These are phyloP conservation scores for Coriaria nepalensis DNA, from an alignment of 306 rosid species.

Conservation along the genomic window DNA sequence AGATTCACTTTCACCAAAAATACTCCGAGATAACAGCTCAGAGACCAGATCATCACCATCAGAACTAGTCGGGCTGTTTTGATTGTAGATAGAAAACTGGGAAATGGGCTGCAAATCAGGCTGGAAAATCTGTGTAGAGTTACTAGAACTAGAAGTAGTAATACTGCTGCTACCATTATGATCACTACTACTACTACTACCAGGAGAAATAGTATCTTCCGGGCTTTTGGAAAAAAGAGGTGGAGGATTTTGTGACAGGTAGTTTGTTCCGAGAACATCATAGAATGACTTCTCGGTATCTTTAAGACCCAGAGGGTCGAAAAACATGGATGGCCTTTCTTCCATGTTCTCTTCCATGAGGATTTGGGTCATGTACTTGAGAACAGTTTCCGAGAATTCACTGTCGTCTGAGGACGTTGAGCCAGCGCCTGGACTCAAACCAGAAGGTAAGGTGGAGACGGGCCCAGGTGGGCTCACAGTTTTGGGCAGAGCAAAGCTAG, in stretches of 20 bases:
- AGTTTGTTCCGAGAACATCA: constrained; percentile 47
- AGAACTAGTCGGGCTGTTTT: constrained; percentile 13
- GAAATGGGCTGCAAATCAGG: constrained; percentile 15
- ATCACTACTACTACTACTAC: constrained; percentile 7
- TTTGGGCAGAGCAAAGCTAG: background rate
- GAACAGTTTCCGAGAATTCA: constrained; percentile 42
- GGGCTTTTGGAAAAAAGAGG: constrained; percentile 15
- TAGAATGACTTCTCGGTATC: constrained; percentile 78
- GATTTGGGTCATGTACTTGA: constrained; percentile 54
- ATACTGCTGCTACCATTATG: constrained; percentile 7
- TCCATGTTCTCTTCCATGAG: constrained; percentile 72
- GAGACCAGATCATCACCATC: constrained; percentile 21
- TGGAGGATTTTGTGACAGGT: constrained; percentile 30
- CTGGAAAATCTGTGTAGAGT: constrained; percentile 4
- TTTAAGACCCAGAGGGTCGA: constrained; percentile 59
- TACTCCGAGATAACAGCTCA: constrained; percentile 49
- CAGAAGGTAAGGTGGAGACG: background rate
- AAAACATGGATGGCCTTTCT: constrained; percentile 63
- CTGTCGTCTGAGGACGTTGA: constrained; percentile 19
- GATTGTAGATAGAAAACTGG: constrained; percentile 12
- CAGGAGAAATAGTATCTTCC: constrained; percentile 10
- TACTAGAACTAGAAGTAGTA: constrained; percentile 14
- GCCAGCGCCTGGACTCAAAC: constrained; percentile 2
- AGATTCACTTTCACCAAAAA: constrained; percentile 46
- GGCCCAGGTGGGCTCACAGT: background rate